These are phyloP conservation scores for Colletotrichum orchidophilum DNA, from an alignment of 2,329 filamentous ascomycete species.

Conservation along the genomic window DNA sequence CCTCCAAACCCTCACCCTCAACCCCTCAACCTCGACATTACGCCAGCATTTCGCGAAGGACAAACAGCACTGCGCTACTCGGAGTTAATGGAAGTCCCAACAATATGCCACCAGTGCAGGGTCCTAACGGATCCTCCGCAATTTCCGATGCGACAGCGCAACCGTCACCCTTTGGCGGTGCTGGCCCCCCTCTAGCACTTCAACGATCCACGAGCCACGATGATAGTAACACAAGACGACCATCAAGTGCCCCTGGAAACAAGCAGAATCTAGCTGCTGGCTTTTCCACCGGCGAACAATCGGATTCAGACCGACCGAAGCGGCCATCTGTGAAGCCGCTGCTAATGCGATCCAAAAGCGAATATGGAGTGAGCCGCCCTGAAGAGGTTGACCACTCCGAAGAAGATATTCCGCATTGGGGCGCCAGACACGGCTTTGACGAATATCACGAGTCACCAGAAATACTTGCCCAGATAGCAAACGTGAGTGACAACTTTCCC, in stretches of 20 bases:
- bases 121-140: conserved; percentile 24
- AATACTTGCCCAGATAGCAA: conserved; percentile 84
- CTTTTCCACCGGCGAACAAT: conserved; percentile 36
- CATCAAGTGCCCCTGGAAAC: conserved; percentile 56
- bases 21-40: conserved; percentile 28
- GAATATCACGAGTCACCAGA: conserved; percentile 92
- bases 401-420: conserved; percentile 62
- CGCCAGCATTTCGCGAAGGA: conserved; percentile 29
- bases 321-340: conserved; percentile 56
- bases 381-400: conserved; percentile 54
- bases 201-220: conserved; percentile 34
- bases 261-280: conserved; percentile 38
- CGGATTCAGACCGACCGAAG: conserved; percentile 46
- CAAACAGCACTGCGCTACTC: conserved; percentile 32
- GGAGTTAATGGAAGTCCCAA: conserved; percentile 30
- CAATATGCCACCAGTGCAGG: conserved; percentile 25
- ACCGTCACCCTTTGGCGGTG: neutral
- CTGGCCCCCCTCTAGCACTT: conserved; percentile 19
- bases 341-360: conserved; percentile 67
- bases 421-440: conserved; percentile 86
- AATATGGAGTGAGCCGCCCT: conserved; percentile 54
- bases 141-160: conserved; percentile 29
- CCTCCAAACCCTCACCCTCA: conserved; percentile 24
- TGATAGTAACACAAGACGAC: conserved; percentile 46
- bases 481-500: conserved; percentile 62